Evolutionary conservation across 73 alveolate genomes (phyloP).

Genomic region (Tetrahymena malaccensis): DNA sequence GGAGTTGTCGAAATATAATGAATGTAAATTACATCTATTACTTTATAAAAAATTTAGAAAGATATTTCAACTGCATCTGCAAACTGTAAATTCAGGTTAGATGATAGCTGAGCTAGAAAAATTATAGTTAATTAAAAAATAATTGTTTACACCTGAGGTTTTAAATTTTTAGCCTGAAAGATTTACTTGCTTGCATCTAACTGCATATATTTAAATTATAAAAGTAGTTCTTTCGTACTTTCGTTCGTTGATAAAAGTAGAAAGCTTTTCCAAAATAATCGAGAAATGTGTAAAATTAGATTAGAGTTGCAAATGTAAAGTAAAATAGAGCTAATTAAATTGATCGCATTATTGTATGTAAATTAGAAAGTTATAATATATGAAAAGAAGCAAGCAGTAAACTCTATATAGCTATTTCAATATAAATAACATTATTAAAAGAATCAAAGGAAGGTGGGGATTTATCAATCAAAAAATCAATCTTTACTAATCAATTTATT

Average conservation of each 20-base stretch:
- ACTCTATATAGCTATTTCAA: not conserved
- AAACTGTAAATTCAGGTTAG: not conserved
- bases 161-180: not conserved
- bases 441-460: not conserved
- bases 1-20: not conserved
- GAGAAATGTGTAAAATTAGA: not conserved
- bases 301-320: not conserved
- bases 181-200: too few relatives aligned
- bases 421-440: not conserved
- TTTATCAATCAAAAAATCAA: too few relatives aligned
- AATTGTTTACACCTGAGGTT: not conserved
- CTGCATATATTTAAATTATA: not conserved
- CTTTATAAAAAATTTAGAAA: not conserved
- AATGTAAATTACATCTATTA: too few relatives aligned
- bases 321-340: not conserved
- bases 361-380: not conserved
- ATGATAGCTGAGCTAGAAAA: not conserved
- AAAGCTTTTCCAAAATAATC: not conserved
- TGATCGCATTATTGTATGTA: not conserved
- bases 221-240: too few relatives aligned
- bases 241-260: not conserved
- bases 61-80: not conserved
- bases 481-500: too few relatives aligned
- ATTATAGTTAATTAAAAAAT: not conserved
- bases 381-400: not conserved